Percentiles rank a stretch among this genome's conserved stretches.
phyloP scores from a whole-genome alignment of 2,329 filamentous ascomycete genomes.

The Xylaria sp. region DNA sequence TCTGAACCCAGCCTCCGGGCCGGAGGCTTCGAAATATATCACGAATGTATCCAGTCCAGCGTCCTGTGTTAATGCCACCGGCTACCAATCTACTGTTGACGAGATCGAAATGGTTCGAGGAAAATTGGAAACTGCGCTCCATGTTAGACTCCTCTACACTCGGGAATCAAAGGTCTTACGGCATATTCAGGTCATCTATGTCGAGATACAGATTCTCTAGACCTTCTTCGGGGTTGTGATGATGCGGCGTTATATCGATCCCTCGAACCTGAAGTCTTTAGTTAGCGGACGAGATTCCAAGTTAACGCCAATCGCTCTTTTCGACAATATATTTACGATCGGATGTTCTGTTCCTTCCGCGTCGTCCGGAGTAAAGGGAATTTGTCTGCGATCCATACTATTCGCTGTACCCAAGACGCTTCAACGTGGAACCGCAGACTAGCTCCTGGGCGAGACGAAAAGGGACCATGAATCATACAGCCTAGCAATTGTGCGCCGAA shows the following conservation, averaged over 20 bases:
- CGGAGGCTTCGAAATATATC: constrained; percentile 79
- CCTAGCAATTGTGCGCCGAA: not conserved
- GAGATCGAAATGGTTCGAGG: constrained; percentile 78
- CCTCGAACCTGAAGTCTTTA: constrained; percentile 67
- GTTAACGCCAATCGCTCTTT: not conserved
- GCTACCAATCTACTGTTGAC: constrained; percentile 81
- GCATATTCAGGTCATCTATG: constrained; percentile 76
- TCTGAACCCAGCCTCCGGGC: constrained; percentile 84
- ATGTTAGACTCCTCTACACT: constrained; percentile 28
- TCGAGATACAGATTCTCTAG: constrained; percentile 76
- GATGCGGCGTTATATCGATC: constrained; percentile 76
- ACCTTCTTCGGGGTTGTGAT: constrained; percentile 63
- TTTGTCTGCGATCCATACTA: not conserved
- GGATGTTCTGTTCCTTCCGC: not conserved
- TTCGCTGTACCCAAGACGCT: not conserved
- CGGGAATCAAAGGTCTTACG: constrained; percentile 52
- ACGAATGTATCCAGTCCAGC: constrained; percentile 80
- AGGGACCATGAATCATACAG: constrained; percentile 4
- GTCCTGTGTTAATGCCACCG: constrained; percentile 74
- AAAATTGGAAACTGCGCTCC: constrained; percentile 58
- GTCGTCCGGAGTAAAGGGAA: not conserved
- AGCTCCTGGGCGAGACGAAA: not conserved
- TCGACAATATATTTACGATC: not conserved
- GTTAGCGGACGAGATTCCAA: constrained; percentile 30
- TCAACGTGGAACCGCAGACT: not conserved